Base-by-base conservation (phyloP, 306 rosid genomes). In the Cercis canadensis region DNA sequence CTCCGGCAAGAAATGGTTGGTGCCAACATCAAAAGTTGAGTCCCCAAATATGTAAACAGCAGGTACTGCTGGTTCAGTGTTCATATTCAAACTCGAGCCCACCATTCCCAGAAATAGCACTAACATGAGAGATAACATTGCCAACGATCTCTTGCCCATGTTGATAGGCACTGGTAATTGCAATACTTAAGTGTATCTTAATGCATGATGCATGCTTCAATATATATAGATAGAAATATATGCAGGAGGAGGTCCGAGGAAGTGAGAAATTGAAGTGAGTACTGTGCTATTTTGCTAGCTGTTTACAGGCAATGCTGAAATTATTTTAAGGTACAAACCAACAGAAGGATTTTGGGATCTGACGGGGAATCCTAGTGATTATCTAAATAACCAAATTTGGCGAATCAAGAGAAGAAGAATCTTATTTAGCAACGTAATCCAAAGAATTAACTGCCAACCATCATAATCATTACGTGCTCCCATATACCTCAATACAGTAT, bases 11-110 rank as follows among this genome's bases (percentile, higher is more conserved):
- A 47, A 61, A 46, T 44, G 66, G 66, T 84, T 83, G 36, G 84
- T 76, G 2, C 87, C 87, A 57, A 83, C 82, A 43, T 83, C 84
- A 16, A 29, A 62, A 17, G 65, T 76, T 0, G 88, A 81, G 47
- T 84, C 88, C 36, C 85, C 88, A 34, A 84, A 78, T 41, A 84
- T 17, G 56, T 53, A 84, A 55, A 84, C 52, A 2, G 81, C 76
- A 1, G 73, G 54, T 2, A 57, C 70, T 5, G 13, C 32, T 17
- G 50, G 11, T 29, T 67, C 33, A 57, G 17, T 24, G 7, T 21
- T 33, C 29, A n/a, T 45, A 40, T 2, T 50, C 64, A 31, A 51
- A 51, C 57, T 50, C 16, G 2, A 49, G 4, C 69, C 56, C 14
- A 21, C 12, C 11, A 57, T 31, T 24, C 13, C 41, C 32, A 62